Evolutionary conservation across 306 rosid genomes (phyloP).

Genomic region (Trifolium repens): DNA sequence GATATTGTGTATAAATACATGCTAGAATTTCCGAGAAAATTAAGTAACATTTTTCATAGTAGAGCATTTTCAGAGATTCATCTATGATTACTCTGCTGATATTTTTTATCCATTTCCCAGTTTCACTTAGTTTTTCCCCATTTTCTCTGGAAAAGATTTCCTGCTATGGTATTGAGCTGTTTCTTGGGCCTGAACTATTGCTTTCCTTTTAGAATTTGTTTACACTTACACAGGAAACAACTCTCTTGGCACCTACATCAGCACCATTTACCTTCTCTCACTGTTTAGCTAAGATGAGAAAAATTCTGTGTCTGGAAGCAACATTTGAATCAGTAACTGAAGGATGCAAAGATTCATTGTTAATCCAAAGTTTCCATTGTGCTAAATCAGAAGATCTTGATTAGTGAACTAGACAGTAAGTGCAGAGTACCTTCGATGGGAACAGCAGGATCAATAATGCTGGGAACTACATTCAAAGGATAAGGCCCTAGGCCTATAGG

Average conservation of each 20-base stretch:
- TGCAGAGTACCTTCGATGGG: not conserved
- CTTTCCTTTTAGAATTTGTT: not conserved
- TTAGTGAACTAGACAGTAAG: not conserved
- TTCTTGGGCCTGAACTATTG: not conserved
- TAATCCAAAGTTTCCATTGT: not conserved
- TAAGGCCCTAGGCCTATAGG: not conserved
- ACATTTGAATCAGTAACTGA: not conserved
- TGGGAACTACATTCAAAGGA: constrained; percentile 4
- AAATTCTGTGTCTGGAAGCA: not conserved
- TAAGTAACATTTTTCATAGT: not conserved
- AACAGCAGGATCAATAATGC: not conserved
- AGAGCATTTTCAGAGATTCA: constrained; percentile 1
- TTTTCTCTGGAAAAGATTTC: not conserved
- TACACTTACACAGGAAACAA: not conserved
- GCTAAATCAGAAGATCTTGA: not conserved
- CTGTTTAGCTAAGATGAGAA: not conserved
- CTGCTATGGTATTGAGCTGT: not conserved
- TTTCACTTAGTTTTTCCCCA: not conserved
- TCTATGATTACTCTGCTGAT: not conserved
- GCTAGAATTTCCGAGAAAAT: not conserved
- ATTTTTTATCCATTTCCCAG: not conserved
- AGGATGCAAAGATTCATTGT: constrained; percentile 4
- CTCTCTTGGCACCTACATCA: not conserved
- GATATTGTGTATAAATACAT: constrained; percentile 6
- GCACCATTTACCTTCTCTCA: not conserved